Percentiles rank a stretch among this genome's conserved stretches.
These are phyloP conservation scores for Venturia oleaginea DNA, from an alignment of 2,329 filamentous ascomycete genomes.

Conservation along the genomic window DNA sequence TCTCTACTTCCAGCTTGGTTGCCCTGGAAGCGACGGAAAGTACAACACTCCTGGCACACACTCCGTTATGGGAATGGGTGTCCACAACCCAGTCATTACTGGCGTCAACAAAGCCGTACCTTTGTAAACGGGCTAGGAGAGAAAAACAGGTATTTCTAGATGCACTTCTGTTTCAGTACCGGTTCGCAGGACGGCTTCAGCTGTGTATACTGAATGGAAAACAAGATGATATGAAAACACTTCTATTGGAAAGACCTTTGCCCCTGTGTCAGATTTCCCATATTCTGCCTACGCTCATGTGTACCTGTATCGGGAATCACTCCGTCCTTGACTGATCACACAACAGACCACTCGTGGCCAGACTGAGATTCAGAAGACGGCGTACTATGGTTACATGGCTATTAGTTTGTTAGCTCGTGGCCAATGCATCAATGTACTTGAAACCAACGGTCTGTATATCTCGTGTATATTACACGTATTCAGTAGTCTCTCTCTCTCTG, in stretches of 20 bases:
- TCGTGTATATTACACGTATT: too few species aligned
- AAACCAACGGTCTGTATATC: too few species aligned
- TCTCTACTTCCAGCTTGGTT: conserved; percentile 10
- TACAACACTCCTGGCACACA: background rate
- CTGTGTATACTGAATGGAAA: background rate
- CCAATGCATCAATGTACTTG: too few species aligned
- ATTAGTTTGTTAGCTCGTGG: too few species aligned
- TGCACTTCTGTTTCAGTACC: background rate
- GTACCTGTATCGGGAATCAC: background rate
- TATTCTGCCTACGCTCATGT: background rate
- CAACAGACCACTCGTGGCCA: too few species aligned
- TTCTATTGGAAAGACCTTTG: background rate
- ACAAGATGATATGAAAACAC: background rate
- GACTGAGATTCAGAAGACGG: too few species aligned
- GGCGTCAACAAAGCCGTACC: conserved; percentile 6
- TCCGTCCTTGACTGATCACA: too few species aligned
- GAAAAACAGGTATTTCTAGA: background rate
- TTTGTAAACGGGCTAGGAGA: background rate
- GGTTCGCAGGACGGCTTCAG: background rate
- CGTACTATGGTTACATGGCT: too few species aligned
- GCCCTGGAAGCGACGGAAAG: background rate
- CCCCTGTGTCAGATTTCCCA: background rate
- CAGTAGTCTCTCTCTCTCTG: too few species aligned
- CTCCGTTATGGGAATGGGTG: background rate
- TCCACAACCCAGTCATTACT: background rate